Conservation (phyloP, 2,329 filamentous ascomycete species). For the Ophiocordyceps sinensis region DNA sequence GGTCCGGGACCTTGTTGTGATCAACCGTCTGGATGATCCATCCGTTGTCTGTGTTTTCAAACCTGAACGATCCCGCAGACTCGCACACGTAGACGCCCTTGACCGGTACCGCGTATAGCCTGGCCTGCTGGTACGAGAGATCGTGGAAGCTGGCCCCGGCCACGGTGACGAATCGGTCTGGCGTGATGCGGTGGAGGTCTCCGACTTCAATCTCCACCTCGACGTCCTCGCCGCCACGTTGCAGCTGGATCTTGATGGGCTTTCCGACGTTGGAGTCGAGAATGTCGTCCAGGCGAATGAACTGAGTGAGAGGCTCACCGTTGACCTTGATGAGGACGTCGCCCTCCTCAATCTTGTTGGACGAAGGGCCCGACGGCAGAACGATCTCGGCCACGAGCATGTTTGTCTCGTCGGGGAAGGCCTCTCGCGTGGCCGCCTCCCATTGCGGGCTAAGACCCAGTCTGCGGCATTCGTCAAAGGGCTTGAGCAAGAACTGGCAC, state of each 20-base stretch:
- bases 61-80: constrained; percentile 84
- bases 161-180: constrained; percentile 88
- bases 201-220: constrained; percentile 75
- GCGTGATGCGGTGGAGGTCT: constrained; percentile 86
- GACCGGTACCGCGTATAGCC: constrained; percentile 82
- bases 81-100: constrained; percentile 93
- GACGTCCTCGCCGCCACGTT: constrained; percentile 77
- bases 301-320: constrained; percentile 81
- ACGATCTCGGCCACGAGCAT: constrained; percentile 96
- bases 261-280: constrained; percentile 75
- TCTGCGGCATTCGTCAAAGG: constrained; percentile 90
- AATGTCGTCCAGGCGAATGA: constrained; percentile 81
- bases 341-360: constrained; percentile 80
- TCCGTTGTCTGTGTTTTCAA: constrained; percentile 79
- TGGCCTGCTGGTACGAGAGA: constrained; percentile 94
- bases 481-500: constrained; percentile 91
- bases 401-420: constrained; percentile 85
- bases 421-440: constrained; percentile 70
- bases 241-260: constrained; percentile 66
- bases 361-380: constrained; percentile 76
- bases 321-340: constrained; percentile 92
- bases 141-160: constrained; percentile 92
- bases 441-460: constrained; percentile 73
- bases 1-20: constrained; percentile 76
- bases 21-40: constrained; percentile 91